These are phyloP conservation scores for Vicia villosa DNA, from an alignment of 306 rosid genomes.

Conservation along the genomic window DNA sequence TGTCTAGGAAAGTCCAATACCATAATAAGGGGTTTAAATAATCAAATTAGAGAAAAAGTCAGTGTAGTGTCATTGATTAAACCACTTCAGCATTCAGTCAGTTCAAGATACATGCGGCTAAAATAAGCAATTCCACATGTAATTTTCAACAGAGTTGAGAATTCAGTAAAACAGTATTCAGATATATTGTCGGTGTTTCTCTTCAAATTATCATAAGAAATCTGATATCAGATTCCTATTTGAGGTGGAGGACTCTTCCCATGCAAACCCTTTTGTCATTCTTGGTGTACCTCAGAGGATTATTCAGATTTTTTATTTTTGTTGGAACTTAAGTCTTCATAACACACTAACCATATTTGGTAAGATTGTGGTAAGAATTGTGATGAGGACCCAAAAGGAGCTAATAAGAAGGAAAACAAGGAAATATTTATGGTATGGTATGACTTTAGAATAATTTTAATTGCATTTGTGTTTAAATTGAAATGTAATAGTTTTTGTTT, in stretches of 20 bases:
- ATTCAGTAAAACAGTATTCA: not conserved
- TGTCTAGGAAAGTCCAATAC: constrained; percentile 13
- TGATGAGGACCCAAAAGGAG: not conserved
- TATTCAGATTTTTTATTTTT: not conserved
- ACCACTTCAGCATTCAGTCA: not conserved
- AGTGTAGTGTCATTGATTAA: not conserved
- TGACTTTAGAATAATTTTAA: not conserved
- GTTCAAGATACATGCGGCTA: constrained; percentile 13
- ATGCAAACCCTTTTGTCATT: not conserved
- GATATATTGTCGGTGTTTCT: not conserved
- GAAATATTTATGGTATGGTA: not conserved
- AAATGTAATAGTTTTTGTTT: not conserved
- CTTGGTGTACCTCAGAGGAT: not conserved
- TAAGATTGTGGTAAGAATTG: not conserved
- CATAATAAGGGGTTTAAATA: not conserved
- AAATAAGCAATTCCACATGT: not conserved
- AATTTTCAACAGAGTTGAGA: constrained; percentile 12
- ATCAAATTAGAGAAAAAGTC: constrained; percentile 14
- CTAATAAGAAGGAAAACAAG: not conserved
- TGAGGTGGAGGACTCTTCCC: constrained; percentile 3
- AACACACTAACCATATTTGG: not conserved
- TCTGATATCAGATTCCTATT: constrained; percentile 2
- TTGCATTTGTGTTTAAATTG: not conserved
- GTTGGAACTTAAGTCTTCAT: constrained; percentile 1
- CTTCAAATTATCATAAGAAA: not conserved